Base-by-base conservation (phyloP, 352 stramenopile genomes). In the Globisporangium camurandrum region DNA sequence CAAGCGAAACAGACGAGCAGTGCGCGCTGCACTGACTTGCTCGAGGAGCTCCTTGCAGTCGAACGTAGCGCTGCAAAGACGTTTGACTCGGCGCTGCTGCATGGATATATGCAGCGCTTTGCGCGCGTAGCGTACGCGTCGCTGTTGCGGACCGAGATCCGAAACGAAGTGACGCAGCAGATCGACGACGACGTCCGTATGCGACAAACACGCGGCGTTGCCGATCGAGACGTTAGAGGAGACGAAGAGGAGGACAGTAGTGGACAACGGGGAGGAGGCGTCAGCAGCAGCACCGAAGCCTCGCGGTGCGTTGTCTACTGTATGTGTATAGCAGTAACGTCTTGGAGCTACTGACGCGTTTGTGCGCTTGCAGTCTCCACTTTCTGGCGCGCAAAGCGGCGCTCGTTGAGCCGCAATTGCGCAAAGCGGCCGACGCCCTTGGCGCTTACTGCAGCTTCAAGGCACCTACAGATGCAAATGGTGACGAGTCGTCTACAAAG, bases 401-500 rank as follows among this genome's bases (percentile, higher is more conserved):
- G 3, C 44, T 80, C 1, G 57, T 82, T 8, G 67, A 77, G 37
- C 76, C 74, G 3, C 65, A 75, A 14, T 45, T 71, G 17, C 34
- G 66, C 9, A 55, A 57, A 23, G 57, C 54, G 2, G 74, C 74
- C 31, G 47, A 46, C 49, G 66, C 59, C 12, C 53, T 88, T 3
- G 76, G 73, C 0, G 54, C 75, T 30, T 85, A 82, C 27, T 85
- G 73, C 54, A 82, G 69, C 44, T 85, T 86, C 34, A 88, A 86
- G 47, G n/a, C n/a, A n/a, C n/a, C n/a, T n/a, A n/a, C n/a, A n/a
- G n/a, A n/a, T n/a, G n/a, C n/a, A n/a, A n/a, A n/a, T n/a, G n/a
- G n/a, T n/a, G n/a, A n/a, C n/a, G n/a, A n/a, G n/a, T n/a, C 7
- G 19, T 26, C n/a, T 24, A 54, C 56, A 0, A 71, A 69, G 24